phyloP scores from a whole-genome alignment of 2,329 filamentous ascomycete genomes.

The Knoxdaviesia capensis region DNA sequence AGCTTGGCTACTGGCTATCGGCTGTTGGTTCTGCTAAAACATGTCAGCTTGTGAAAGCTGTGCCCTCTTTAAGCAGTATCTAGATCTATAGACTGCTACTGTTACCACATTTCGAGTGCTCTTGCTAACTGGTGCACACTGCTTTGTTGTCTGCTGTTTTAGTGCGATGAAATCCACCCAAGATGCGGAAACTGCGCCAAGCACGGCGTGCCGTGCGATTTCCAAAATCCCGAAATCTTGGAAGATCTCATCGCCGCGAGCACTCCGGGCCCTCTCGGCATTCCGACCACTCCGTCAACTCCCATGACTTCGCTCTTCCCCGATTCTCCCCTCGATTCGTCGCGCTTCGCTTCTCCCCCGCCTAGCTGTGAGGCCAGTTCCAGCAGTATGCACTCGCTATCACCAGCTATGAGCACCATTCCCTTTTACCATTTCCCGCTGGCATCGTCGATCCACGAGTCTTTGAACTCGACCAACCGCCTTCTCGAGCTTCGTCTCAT shows the following conservation, averaged over 20 bases:
- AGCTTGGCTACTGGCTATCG: too few relatives aligned
- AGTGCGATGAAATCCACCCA: conserved; percentile 48
- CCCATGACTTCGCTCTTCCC: conserved; percentile 7
- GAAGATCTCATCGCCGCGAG: conserved; percentile 21
- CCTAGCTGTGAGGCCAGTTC: too few relatives aligned
- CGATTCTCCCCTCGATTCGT: conserved; percentile 2
- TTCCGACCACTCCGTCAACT: conserved; percentile 8
- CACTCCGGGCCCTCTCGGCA: conserved; percentile 8
- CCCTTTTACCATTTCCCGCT: too few relatives aligned
- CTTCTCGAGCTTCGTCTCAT: conserved; percentile 41
- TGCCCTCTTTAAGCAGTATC: too few relatives aligned
- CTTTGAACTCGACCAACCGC: conserved; percentile 8
- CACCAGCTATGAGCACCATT: too few relatives aligned
- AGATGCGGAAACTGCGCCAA: conserved; percentile 46
- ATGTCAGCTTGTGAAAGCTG: too few relatives aligned
- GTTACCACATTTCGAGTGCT: too few relatives aligned
- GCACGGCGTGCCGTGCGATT: conserved; percentile 46
- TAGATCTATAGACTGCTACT: too few relatives aligned
- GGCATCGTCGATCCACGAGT: too few relatives aligned
- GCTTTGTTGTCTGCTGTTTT: conserved; percentile 1
- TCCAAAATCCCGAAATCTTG: conserved; percentile 29
- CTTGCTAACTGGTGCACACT: background rate
- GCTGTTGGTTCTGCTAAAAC: too few relatives aligned
- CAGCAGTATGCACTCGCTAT: too few relatives aligned
- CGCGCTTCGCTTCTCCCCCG: too few relatives aligned